Evolutionary conservation across 345 rosid genomes (phyloP).

Genomic region (Camelina laxa): DNA sequence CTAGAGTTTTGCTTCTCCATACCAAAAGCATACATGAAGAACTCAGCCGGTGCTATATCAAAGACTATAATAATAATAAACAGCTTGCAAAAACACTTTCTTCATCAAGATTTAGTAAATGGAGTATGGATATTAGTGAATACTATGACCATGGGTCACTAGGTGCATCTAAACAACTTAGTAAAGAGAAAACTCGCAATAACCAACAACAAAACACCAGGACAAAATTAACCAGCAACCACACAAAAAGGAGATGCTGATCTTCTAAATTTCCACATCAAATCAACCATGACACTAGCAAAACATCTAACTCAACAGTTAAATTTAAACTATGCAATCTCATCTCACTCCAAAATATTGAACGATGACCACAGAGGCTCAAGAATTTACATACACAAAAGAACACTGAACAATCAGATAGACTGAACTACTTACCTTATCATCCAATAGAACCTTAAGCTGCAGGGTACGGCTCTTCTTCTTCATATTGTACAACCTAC

Average conservation of each 20-base stretch:
- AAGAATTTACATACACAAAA: not conserved
- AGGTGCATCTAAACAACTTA: not conserved
- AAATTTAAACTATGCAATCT: not conserved
- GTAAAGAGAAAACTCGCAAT: not conserved
- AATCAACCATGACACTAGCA: not conserved
- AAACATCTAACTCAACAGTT: not conserved
- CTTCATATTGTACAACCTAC: conserved; percentile 81
- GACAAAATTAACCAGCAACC: conserved; percentile 7
- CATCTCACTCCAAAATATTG: not conserved
- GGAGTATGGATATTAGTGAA: not conserved
- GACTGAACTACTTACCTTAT: conserved; percentile 64
- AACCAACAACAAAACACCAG: not conserved
- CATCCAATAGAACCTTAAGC: conserved; percentile 84
- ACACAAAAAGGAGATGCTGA: not conserved
- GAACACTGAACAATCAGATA: conserved; percentile 13
- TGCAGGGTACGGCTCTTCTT: conserved; percentile 67
- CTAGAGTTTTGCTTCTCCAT: not conserved
- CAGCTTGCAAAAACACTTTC: not conserved
- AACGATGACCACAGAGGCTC: not conserved
- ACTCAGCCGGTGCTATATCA: conserved; percentile 4
- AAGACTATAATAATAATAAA: conserved; percentile 3
- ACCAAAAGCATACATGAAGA: not conserved
- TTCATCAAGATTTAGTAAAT: not conserved
- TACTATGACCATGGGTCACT: not conserved
- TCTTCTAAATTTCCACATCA: not conserved